Evolutionary conservation across 768 basidiomycete species (phyloP).

Genomic region (Harrya chromipes): DNA sequence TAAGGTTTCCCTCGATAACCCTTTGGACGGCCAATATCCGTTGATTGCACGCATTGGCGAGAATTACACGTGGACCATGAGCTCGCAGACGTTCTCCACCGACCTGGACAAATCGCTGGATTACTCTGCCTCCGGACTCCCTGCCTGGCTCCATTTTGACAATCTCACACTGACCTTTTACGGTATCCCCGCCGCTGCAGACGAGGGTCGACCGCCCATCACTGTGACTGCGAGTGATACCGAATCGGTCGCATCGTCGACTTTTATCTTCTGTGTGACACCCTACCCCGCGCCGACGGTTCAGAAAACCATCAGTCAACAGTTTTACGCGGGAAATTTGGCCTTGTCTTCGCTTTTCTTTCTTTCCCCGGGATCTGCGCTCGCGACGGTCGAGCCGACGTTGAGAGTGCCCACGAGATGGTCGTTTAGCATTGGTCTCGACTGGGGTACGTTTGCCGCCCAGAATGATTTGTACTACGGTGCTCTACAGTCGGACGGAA

Average conservation of each 20-base stretch:
- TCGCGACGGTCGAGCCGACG: constrained; percentile 47
- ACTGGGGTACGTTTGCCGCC: constrained; percentile 56
- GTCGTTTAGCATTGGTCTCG: constrained; percentile 90
- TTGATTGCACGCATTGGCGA: constrained; percentile 66
- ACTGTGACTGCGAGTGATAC: constrained; percentile 61
- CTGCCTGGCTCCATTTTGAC: constrained; percentile 79
- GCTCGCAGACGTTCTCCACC: constrained; percentile 61
- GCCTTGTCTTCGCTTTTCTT: constrained; percentile 77
- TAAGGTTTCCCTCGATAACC: constrained; percentile 51
- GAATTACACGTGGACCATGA: constrained; percentile 69
- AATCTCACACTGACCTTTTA: constrained; percentile 52
- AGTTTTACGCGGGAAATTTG: constrained; percentile 57
- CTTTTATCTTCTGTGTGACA: constrained; percentile 57
- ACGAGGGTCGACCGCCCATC: constrained; percentile 62
- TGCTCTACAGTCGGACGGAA: constrained; percentile 63
- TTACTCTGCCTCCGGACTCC: constrained; percentile 58
- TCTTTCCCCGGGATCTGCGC: constrained; percentile 56
- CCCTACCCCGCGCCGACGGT: constrained; percentile 51
- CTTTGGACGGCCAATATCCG: constrained; percentile 73
- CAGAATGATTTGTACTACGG: constrained; percentile 55
- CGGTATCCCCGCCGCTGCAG: constrained; percentile 62
- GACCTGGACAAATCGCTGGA: constrained; percentile 39
- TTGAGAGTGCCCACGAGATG: constrained; percentile 76
- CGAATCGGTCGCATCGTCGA: constrained; percentile 48
- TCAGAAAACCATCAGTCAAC: constrained; percentile 49